These are phyloP conservation scores for Beauveria medogensis DNA, from an alignment of 2,329 filamentous ascomycete genomes.

Conservation along the genomic window DNA sequence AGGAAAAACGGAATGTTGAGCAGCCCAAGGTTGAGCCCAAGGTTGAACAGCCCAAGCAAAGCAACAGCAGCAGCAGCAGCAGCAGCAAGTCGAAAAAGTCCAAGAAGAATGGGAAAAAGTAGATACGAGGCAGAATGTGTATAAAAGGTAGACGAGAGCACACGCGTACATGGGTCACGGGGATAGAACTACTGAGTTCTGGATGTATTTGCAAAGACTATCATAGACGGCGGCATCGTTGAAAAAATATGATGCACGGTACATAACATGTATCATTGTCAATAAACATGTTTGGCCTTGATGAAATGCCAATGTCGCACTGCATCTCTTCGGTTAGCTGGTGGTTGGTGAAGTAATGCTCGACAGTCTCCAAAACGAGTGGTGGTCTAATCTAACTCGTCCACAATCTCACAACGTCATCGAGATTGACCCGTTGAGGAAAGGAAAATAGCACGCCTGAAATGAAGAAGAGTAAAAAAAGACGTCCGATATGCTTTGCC, in stretches of 20 bases:
- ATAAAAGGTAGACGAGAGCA: background rate
- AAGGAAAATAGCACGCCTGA: background rate
- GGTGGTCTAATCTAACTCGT: too few relatives aligned
- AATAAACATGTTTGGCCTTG: too few relatives aligned
- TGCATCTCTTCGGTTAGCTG: too few relatives aligned
- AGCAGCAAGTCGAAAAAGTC: conserved; percentile 3
- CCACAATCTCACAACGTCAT: too few relatives aligned
- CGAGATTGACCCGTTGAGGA: background rate
- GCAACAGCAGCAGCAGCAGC: background rate
- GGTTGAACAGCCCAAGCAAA: background rate
- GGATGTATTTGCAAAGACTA: too few relatives aligned
- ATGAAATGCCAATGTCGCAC: too few relatives aligned
- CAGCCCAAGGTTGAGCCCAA: background rate
- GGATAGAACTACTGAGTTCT: background rate
- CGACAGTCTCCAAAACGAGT: too few relatives aligned
- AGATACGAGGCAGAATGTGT: background rate
- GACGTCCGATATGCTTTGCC: background rate
- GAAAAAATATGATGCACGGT: too few relatives aligned
- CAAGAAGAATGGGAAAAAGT: conserved; percentile 6
- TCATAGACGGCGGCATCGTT: background rate
- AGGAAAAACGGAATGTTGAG: background rate
- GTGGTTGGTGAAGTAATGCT: too few relatives aligned
- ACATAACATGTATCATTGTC: too few relatives aligned
- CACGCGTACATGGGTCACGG: background rate
- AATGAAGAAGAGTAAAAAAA: too few relatives aligned